phyloP scores from a whole-genome alignment of 352 stramenopile species.

The Hyaloperonospora arabidopsidis region DNA sequence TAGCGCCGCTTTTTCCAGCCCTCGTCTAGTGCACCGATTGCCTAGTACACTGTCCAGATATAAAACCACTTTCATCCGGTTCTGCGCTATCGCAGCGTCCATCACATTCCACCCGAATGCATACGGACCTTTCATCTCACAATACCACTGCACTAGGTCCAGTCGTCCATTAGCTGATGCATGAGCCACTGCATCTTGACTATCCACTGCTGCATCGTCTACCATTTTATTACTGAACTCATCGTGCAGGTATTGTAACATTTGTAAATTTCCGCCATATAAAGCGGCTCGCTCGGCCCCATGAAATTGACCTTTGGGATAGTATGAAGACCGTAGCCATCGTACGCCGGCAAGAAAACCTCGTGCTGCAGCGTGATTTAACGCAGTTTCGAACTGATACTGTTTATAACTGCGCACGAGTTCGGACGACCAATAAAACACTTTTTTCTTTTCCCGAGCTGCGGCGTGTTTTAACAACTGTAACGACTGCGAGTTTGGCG shows the following conservation, averaged over 20 bases:
- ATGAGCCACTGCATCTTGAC: constrained; percentile 32
- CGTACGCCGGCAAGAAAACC: constrained; percentile 20
- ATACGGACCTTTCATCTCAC: constrained; percentile 33
- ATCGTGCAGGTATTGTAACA: constrained; percentile 30
- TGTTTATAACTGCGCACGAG: constrained; percentile 30
- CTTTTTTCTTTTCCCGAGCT: constrained; percentile 23
- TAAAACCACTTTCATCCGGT: constrained; percentile 34
- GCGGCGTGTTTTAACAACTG: constrained; percentile 25
- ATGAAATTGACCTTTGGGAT: constrained; percentile 31
- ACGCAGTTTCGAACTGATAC: constrained; percentile 29
- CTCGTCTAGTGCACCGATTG: constrained; percentile 36
- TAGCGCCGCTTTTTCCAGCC: constrained; percentile 26
- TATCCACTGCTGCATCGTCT: constrained; percentile 24
- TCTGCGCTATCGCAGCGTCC: constrained; percentile 35
- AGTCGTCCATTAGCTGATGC: constrained; percentile 26
- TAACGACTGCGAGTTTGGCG: constrained; percentile 10
- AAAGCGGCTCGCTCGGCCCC: constrained; percentile 30
- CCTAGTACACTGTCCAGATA: constrained; percentile 28
- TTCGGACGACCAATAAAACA: constrained; percentile 31
- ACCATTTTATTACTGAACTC: constrained; percentile 35
- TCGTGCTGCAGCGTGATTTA: constrained; percentile 24
- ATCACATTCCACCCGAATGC: constrained; percentile 38
- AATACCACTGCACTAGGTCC: constrained; percentile 35
- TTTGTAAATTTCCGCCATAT: constrained; percentile 29
- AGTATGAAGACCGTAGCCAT: constrained; percentile 29